Conservation (phyloP, 2,329 filamentous ascomycete genomes). For the Microdochium nivale region DNA sequence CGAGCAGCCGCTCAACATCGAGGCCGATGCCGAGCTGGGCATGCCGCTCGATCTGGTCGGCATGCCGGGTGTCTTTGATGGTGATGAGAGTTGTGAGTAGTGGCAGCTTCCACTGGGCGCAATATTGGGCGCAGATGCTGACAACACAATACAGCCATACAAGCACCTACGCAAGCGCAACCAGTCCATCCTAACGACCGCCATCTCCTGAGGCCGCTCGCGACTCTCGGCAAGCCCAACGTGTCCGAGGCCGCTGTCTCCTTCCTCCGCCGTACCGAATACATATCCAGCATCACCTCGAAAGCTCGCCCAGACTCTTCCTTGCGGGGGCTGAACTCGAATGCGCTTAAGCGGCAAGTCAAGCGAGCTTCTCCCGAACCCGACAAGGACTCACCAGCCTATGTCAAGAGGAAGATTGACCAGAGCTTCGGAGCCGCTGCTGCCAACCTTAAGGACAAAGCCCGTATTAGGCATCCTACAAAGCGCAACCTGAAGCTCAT, state of each 20-base stretch:
- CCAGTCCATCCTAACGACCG: slow-evolving; percentile 76
- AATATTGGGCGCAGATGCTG: not conserved
- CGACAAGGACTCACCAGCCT: slow-evolving; percentile 54
- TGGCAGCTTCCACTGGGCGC: slow-evolving; percentile 7
- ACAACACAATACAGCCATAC: slow-evolving; percentile 55
- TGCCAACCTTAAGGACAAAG: slow-evolving; percentile 43
- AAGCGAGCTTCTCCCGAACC: slow-evolving; percentile 48
- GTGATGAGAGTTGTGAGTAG: slow-evolving; percentile 78
- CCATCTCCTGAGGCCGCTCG: slow-evolving; percentile 71
- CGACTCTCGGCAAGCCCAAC: slow-evolving; percentile 77
- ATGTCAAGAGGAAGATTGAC: slow-evolving; percentile 60
- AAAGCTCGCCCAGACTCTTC: slow-evolving; percentile 43
- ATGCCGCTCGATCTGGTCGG: slow-evolving; percentile 96
- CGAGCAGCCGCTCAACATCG: slow-evolving; percentile 91
- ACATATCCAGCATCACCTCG: slow-evolving; percentile 61
- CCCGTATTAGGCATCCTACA: slow-evolving; percentile 46
- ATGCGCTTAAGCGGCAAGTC: slow-evolving; percentile 27
- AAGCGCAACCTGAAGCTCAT: slow-evolving; percentile 51
- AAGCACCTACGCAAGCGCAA: slow-evolving; percentile 64
- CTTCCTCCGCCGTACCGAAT: slow-evolving; percentile 92
- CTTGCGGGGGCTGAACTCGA: slow-evolving; percentile 39
- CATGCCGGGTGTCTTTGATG: slow-evolving; percentile 89
- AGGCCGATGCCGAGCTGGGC: slow-evolving; percentile 93
- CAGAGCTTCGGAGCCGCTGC: slow-evolving; percentile 49
- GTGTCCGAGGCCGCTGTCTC: slow-evolving; percentile 71